Evolutionary conservation across 805 yeast species (phyloP), one percentile per base, ranked within the genome.

Genomic region (Dipodascopsis tothii): DNA sequence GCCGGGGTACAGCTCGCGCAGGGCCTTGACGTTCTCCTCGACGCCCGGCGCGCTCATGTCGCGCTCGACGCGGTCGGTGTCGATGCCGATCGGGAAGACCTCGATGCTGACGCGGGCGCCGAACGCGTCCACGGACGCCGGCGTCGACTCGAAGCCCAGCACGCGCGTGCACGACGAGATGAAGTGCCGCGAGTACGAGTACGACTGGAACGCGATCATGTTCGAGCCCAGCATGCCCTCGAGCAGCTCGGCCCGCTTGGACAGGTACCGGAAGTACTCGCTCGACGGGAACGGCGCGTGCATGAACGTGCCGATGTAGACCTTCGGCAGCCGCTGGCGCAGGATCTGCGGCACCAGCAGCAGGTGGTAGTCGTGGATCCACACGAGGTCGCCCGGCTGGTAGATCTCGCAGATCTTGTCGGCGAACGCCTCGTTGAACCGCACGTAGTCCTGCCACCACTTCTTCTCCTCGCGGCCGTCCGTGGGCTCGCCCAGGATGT

Each of bases 241-340:
- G 46, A 92, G 70, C 39, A 92, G 68, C 58, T 84, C 81, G 44
- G 78, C 72, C 53, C 98, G 74, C 63, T 84, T 84, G 32, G 95
- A 80, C 28, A 94, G 65, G 54, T 95, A 84, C 50, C 96, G 74
- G 67, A 92, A 86, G 62, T 88, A 87, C 64, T 92, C 99, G 16
- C 87, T 80, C 21, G 95, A 80, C 9, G 96, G 96, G 72, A 90
- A 88, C n/a, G 96, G 95, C 2, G 85, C 75, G 62, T 88, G 96
- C 52, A 88, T 65, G 63, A 76, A 87, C 41, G 84, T 76, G 11
- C 90, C 92, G 52, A 88, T 81, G 48, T 70, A 69, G 4, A 84
- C 83, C 44, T 80, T 75, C 2, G 85, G 85, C 39, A 81, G 70
- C 56, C 75, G 77, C 82, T 81, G 79, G 53, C 95, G 73, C 51